Conservation (phyloP, 2,329 filamentous ascomycete species). For the Fusarium pseudoanthophilum region DNA sequence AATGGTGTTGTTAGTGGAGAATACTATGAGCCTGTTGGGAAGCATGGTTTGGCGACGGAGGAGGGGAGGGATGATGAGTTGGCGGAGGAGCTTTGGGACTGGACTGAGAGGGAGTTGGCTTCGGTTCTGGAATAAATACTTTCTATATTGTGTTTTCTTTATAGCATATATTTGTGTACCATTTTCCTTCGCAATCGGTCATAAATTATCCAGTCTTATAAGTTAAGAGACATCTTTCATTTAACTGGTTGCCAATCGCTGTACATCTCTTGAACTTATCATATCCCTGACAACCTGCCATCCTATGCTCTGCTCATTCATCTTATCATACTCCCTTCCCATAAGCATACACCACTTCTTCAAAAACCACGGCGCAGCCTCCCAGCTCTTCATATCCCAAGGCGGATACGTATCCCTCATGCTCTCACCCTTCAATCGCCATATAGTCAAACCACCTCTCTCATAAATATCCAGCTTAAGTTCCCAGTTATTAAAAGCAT, state of each 20-base stretch:
- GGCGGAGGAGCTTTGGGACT: background rate
- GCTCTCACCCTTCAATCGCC: background rate
- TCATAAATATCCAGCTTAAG: conserved; percentile 44
- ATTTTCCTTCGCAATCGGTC: too few species aligned
- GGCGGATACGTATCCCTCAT: conserved; percentile 33
- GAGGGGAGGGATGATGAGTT: background rate
- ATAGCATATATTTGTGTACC: rapidly evolving
- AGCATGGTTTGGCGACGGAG: background rate
- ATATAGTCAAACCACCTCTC: conserved; percentile 33
- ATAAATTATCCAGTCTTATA: too few species aligned
- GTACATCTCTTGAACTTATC: background rate
- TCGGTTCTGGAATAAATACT: rapidly evolving
- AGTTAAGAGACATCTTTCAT: too few species aligned
- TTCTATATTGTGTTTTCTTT: rapidly evolving
- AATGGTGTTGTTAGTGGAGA: background rate
- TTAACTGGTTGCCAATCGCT: background rate
- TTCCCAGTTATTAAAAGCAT: conserved; percentile 37
- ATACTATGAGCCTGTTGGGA: background rate
- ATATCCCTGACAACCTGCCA: conserved; percentile 36
- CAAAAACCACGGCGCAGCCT: conserved; percentile 45
- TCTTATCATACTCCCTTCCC: conserved; percentile 29
- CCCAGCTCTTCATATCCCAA: conserved; percentile 46
- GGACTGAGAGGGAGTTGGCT: background rate
- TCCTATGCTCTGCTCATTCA: conserved; percentile 38
- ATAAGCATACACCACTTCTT: conserved; percentile 41